A percentile compares a stretch with the other conserved stretches of the same genome.
Evolutionary conservation across 73 alveolate species (phyloP).

Genomic region (Paramecium biaurelia): DNA sequence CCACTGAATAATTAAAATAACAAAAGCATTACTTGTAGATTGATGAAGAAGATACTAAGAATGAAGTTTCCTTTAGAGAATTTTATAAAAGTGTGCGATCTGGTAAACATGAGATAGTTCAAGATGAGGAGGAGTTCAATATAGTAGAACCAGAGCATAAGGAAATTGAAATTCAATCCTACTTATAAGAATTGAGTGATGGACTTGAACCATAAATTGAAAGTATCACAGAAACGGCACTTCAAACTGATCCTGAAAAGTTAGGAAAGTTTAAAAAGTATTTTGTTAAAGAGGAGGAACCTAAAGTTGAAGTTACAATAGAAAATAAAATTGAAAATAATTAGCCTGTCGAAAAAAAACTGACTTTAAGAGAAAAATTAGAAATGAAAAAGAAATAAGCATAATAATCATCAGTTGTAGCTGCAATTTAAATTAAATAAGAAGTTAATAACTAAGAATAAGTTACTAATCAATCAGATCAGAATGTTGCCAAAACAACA

Average conservation of each 20-base stretch:
- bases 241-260: not conserved
- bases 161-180: not conserved
- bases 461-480: not conserved
- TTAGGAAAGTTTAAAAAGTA: not conserved
- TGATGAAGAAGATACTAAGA: not conserved
- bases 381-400: not conserved
- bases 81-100: conserved; percentile 1
- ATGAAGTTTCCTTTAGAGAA: not conserved
- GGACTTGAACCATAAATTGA: conserved; percentile 1
- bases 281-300: not conserved
- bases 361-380: not conserved
- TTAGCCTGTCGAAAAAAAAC: not conserved
- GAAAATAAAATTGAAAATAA: not conserved
- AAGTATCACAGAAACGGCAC: not conserved
- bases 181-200: not conserved
- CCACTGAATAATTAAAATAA: not conserved
- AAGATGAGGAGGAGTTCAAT: not conserved
- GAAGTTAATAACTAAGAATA: not conserved
- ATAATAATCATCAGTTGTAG: not conserved
- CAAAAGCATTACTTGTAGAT: not conserved
- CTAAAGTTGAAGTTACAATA: not conserved
- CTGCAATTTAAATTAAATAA: not conserved
- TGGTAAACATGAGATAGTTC: not conserved
- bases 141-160: not conserved
- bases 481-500: not conserved